Evolutionary conservation across 768 basidiomycete species (phyloP).

Genomic region (Cystobasidium tubakii): DNA sequence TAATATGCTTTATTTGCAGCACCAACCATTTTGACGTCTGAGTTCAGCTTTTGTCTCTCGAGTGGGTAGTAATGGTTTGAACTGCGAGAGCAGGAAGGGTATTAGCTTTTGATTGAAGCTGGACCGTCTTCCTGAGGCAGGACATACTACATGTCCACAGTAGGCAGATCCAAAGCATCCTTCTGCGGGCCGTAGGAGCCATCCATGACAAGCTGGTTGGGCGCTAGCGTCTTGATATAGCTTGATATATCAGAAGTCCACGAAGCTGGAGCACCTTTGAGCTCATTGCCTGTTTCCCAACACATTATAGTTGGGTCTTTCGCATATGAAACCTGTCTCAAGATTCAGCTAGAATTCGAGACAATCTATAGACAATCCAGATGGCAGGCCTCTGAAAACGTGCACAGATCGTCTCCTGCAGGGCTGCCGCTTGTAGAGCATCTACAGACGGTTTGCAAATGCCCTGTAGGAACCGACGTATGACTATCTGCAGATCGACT

Average conservation of each 20-base stretch:
- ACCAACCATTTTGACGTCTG: slow-evolving; percentile 30
- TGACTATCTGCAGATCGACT: too few species aligned
- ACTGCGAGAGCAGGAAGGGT: slow-evolving; percentile 26
- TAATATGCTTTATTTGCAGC: slow-evolving; percentile 39
- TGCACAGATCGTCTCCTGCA: too few species aligned
- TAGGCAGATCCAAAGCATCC: slow-evolving; percentile 26
- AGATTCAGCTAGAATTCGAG: not conserved
- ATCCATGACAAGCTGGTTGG: slow-evolving; percentile 42
- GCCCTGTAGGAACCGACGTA: too few species aligned
- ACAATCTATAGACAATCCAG: not conserved
- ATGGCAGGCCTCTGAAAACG: too few species aligned
- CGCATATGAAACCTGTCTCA: slow-evolving; percentile 5
- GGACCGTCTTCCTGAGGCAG: too few species aligned
- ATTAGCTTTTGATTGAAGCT: too few species aligned
- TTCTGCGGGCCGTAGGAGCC: slow-evolving; percentile 43
- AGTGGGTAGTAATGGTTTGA: slow-evolving; percentile 46
- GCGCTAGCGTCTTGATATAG: slow-evolving; percentile 43
- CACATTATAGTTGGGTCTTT: slow-evolving; percentile 44
- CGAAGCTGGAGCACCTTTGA: slow-evolving; percentile 39
- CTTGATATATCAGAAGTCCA: slow-evolving; percentile 41
- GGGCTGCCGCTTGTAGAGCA: too few species aligned
- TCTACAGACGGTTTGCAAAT: too few species aligned
- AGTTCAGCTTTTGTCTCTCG: slow-evolving; percentile 36
- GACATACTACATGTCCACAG: slow-evolving; percentile 42
- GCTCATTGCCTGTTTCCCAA: slow-evolving; percentile 45